Evolutionary conservation across 768 basidiomycete species (phyloP), one percentile per base, ranked within the genome.

Genomic region (Amanita rubescens): DNA sequence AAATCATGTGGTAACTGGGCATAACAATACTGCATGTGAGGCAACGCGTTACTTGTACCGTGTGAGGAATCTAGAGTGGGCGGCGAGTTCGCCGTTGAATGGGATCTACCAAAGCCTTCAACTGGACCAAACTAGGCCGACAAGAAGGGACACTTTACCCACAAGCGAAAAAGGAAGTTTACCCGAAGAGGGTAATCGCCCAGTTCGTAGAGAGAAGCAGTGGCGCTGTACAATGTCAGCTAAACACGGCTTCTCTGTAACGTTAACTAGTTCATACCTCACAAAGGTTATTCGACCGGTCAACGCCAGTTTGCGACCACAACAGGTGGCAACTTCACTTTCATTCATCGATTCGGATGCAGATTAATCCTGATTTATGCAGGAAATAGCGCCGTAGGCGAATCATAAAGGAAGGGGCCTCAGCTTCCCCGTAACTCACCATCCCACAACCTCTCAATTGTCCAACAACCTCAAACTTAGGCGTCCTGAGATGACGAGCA

Each of bases 391-490:
- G 62, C 60, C 57, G 64, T 39, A 60, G 65, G 27, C 27, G 63
- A 67, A 71, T 70, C 68, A 74, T 75, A 77, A 72, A 76, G 69
- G 64, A 63, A 65, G 60, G 57, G 61, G 63, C 61, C 67, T 62
- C 67, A 65, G 61, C 68, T 70, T 73, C 68, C 69, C 69, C 66
- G 65, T 68, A 72, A 62, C 65, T 67, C 69, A 55, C 54, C 54
- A 66, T 62, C 69, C 69, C 71, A 69, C 69, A 67, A 65, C 68
- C 66, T 68, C 68, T 66, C 68, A 56, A 66, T 71, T 75, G 74
- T 76, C 77, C 61, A 77, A 78, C 76, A 77, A 73, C 75, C 75
- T 79, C 75, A 76, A 78, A 65, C 72, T 78, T 70, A 70, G 64
- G 60, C 67, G 62, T 65, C 60, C 66, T 62, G 67, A 66, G 52